Evolutionary conservation across 139 green algal species (phyloP).

Genomic region (Bryopsis sp.): DNA sequence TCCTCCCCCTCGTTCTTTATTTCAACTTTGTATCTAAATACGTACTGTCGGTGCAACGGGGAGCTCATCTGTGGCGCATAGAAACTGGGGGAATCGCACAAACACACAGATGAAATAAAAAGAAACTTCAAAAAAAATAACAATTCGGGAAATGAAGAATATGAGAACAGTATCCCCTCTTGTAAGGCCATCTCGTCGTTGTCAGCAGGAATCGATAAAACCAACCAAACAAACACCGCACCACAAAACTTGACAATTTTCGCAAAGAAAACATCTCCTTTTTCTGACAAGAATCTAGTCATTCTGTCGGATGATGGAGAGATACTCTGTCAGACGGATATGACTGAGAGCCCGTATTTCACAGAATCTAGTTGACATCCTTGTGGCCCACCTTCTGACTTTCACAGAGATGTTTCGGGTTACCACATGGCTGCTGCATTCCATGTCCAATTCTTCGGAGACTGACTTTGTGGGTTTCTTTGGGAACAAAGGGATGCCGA

Average conservation of each 20-base stretch:
- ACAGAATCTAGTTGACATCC: too few relatives aligned
- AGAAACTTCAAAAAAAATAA: not conserved
- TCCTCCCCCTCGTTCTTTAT: conserved; percentile 19
- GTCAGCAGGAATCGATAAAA: too few relatives aligned
- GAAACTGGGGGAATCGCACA: conserved; percentile 3
- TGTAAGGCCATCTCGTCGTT: too few relatives aligned
- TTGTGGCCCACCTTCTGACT: not conserved
- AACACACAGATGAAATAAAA: not conserved
- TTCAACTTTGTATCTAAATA: conserved; percentile 21
- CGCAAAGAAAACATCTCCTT: too few relatives aligned
- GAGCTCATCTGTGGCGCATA: conserved; percentile 14
- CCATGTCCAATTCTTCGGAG: not conserved
- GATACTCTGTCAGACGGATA: too few relatives aligned
- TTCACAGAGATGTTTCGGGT: not conserved
- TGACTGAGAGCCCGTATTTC: too few relatives aligned
- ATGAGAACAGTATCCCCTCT: too few relatives aligned
- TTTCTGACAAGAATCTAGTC: too few relatives aligned
- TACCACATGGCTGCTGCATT: not conserved
- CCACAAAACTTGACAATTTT: too few relatives aligned
- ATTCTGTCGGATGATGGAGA: too few relatives aligned
- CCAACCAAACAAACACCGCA: too few relatives aligned
- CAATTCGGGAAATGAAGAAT: too few relatives aligned
- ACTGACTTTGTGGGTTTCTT: not conserved
- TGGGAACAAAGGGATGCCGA: not conserved
- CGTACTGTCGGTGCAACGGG: conserved; percentile 4